phyloP scores from a whole-genome alignment of 192 early-diverging fungal genomes.

The Backusella luteola region DNA sequence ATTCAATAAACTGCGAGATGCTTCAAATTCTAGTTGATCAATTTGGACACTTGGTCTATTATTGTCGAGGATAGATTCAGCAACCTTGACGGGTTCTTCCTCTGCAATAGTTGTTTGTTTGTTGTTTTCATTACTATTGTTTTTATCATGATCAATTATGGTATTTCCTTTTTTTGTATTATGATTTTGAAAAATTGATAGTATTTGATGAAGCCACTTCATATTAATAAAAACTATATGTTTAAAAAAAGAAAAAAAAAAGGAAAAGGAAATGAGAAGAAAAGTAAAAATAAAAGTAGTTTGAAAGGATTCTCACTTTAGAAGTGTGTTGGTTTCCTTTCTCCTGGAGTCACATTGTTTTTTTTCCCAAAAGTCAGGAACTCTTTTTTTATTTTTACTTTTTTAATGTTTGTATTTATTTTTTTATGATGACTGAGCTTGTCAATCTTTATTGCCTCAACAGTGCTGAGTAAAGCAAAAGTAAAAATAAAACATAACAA shows the following conservation, averaged over 20 bases:
- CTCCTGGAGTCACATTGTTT: conserved; percentile 8
- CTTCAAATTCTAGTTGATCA: neutral
- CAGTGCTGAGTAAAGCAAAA: neutral
- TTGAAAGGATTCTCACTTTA: neutral
- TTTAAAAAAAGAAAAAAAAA: neutral
- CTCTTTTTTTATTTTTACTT: neutral
- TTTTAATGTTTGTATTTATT: neutral
- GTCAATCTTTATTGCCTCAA: neutral
- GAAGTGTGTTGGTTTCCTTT: neutral
- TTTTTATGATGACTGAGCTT: neutral
- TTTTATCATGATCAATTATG: neutral
- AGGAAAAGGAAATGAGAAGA: neutral
- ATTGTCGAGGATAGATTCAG: neutral
- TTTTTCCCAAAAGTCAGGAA: neutral
- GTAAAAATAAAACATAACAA: neutral
- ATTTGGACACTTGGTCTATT: neutral
- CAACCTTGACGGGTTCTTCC: neutral
- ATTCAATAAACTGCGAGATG: neutral
- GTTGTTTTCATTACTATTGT: neutral
- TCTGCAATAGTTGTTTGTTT: neutral
- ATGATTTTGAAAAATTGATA: neutral
- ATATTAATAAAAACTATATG: neutral
- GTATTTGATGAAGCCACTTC: neutral
- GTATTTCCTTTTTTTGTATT: neutral
- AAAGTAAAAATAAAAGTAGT: neutral